Base-by-base conservation (phyloP, 2,329 filamentous ascomycete species). In the Aspergillus sergii region DNA sequence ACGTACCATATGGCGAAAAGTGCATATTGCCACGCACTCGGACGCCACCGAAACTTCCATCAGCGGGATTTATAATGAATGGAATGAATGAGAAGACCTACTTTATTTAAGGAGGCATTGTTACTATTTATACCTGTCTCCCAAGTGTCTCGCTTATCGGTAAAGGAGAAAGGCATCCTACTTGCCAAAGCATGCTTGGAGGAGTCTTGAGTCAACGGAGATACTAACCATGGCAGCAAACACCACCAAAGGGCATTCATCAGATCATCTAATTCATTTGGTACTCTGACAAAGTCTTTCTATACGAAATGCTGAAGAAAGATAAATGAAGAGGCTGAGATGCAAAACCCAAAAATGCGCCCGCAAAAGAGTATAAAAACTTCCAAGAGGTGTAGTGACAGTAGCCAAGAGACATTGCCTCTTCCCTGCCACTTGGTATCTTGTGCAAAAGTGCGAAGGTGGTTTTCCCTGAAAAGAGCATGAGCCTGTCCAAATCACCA, bases 291-390 rank as follows among this genome's bases (percentile, higher is more conserved):
- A 55, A 26, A 55, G 51, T 39, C 32, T 39, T 36, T 55, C 51
- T 55, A 55, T 55, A 39, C 14, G 32, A 36, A 12, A 39, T 54
- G 48, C 26, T 14, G 57, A 57, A 59, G 58, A 57, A 54, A 34
- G 46, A n/a, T 58, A 60, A 58, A 43, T 59, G 57, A 61, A 61
- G 26, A 57, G 59, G 60, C 60, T 65, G 58, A 62, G 58, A 62
- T 68, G 61, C 61, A 56, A 64, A 62, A 63, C 62, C 66, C 59
- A 66, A n/a, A 63, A 43, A 68, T 68, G 61, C 66, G 68, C 68
- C 45, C 65, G 55, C 46, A 48, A 67, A 58, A 61, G 45, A 59
- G 61, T 62, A 61, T 60, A 61, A 48, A 34, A 45, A 61, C 26
- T 21, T 55, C 53, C 41, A 58, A 43, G 28, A 41, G 51, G 39